Conservation (phyloP, 2,329 filamentous ascomycete species). For the Penicillium sp. region DNA sequence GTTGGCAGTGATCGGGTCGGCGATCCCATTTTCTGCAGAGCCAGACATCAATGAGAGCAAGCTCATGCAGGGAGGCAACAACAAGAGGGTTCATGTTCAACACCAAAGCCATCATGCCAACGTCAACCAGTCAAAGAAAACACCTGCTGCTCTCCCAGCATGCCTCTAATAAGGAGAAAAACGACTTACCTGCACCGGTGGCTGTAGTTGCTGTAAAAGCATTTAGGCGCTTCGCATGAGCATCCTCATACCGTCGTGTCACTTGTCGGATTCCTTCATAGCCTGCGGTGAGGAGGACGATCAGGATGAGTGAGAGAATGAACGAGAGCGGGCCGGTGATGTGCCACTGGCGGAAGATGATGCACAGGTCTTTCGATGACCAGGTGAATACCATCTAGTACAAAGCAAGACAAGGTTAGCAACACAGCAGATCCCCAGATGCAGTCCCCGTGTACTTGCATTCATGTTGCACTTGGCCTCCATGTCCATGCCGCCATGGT, state of each 20-base stretch:
- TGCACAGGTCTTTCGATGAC: slow-evolving; percentile 90
- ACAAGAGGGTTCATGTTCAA: slow-evolving; percentile 5
- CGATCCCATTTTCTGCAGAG: slow-evolving; percentile 37
- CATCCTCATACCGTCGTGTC: slow-evolving; percentile 70
- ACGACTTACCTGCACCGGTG: slow-evolving; percentile 34
- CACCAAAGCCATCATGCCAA: slow-evolving; percentile 8
- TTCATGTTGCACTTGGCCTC: slow-evolving; percentile 81
- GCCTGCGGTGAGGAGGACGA: slow-evolving; percentile 80
- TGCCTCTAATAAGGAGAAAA: no score
- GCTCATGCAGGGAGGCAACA: slow-evolving; percentile 17
- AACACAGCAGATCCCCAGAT: not conserved
- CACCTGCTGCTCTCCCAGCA: no score
- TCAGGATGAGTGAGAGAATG: slow-evolving; percentile 74
- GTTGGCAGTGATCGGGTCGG: slow-evolving; percentile 30
- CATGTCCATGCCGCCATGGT: slow-evolving; percentile 59
- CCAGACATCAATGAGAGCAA: slow-evolving; percentile 29
- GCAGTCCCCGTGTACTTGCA: slow-evolving; percentile 53
- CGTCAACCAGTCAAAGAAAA: slow-evolving; percentile 1
- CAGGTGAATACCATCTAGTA: slow-evolving; percentile 98
- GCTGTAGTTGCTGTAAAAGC: slow-evolving; percentile 39
- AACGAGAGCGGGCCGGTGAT: slow-evolving; percentile 71
- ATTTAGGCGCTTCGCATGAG: slow-evolving; percentile 51
- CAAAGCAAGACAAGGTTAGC: not conserved
- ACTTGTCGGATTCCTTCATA: slow-evolving; percentile 84
- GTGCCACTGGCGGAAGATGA: slow-evolving; percentile 91